These are phyloP conservation scores for Volvox africanus DNA, from an alignment of 139 green algal species.

Conservation along the genomic window DNA sequence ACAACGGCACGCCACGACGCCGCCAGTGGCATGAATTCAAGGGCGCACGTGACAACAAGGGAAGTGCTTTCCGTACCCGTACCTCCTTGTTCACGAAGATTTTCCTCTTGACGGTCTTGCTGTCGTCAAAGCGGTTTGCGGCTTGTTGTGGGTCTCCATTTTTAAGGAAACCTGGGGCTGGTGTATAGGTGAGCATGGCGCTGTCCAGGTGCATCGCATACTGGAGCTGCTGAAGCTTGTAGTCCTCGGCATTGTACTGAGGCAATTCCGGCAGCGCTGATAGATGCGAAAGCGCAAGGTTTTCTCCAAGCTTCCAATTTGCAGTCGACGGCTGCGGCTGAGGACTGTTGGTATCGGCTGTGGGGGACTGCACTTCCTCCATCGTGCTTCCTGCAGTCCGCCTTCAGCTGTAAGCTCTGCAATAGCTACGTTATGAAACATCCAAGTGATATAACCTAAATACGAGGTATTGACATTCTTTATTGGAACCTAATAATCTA, in stretches of 20 bases:
- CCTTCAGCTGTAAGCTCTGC: background rate
- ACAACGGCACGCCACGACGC: no score
- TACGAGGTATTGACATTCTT: no score
- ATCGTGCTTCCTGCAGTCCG: background rate
- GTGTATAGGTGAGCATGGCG: constrained; percentile 31
- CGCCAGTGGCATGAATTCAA: no score
- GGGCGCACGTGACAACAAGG: no score
- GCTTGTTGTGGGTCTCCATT: background rate
- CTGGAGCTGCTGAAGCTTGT: constrained; percentile 28
- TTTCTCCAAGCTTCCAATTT: constrained; percentile 7
- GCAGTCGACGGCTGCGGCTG: background rate
- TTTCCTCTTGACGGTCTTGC: constrained; percentile 7
- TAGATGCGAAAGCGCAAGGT: constrained; percentile 18
- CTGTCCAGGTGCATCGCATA: constrained; percentile 47
- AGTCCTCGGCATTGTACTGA: background rate
- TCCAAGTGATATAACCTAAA: background rate
- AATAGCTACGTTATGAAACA: background rate
- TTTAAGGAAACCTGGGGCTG: constrained; percentile 9
- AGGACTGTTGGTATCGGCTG: background rate
- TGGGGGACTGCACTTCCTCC: background rate
- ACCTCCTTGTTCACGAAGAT: constrained; percentile 37
- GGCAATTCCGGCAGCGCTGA: constrained; percentile 6
- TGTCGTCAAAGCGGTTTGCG: constrained; percentile 23
- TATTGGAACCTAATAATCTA: background rate
- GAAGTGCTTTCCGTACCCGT: background rate